phyloP scores from a whole-genome alignment of 2,329 filamentous ascomycete genomes.

The Ustilaginoidea virens region DNA sequence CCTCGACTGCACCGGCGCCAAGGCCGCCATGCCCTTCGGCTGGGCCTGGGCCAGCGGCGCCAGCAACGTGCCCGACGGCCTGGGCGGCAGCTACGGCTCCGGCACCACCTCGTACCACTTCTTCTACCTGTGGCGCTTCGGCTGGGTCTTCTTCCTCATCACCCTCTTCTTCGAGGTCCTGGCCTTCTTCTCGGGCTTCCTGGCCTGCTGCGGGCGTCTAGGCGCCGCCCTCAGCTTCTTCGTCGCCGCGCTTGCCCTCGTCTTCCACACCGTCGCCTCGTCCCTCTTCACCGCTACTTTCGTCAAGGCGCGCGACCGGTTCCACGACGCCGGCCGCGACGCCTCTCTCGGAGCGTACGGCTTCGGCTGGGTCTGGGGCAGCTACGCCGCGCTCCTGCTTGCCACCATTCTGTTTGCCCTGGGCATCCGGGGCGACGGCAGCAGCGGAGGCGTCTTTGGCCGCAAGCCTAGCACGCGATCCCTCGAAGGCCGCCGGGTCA shows the following conservation, averaged over 20 bases:
- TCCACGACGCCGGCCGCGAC: conserved; percentile 35
- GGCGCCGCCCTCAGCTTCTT: conserved; percentile 52
- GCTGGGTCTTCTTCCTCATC: conserved; percentile 83
- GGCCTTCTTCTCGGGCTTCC: conserved; percentile 51
- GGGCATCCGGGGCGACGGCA: conserved; percentile 34
- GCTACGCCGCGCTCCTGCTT: conserved; percentile 50
- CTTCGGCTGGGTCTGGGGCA: conserved; percentile 65
- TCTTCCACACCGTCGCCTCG: conserved; percentile 53
- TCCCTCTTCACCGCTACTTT: conserved; percentile 62
- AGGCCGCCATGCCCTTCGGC: conserved; percentile 53
- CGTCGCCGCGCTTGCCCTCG: conserved; percentile 41
- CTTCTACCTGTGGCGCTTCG: conserved; percentile 80
- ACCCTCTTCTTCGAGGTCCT: conserved; percentile 61
- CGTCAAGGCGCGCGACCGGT: conserved; percentile 53
- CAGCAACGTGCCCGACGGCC: conserved; percentile 23
- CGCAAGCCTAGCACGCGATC: conserved; percentile 20
- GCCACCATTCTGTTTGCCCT: conserved; percentile 52
- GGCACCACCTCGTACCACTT: conserved; percentile 43
- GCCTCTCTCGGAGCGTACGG: conserved; percentile 52
- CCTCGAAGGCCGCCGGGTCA: conserved; percentile 40
- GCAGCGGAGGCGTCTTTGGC: conserved; percentile 8
- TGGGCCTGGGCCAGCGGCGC: conserved; percentile 47
- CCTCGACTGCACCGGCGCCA: conserved; percentile 46
- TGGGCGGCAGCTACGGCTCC: conserved; percentile 36
- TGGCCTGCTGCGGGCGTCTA: conserved; percentile 56